Evolutionary conservation across 805 yeast species (phyloP), one percentile per base, ranked within the genome.

Genomic region (Pichia nanzhaoensis): DNA sequence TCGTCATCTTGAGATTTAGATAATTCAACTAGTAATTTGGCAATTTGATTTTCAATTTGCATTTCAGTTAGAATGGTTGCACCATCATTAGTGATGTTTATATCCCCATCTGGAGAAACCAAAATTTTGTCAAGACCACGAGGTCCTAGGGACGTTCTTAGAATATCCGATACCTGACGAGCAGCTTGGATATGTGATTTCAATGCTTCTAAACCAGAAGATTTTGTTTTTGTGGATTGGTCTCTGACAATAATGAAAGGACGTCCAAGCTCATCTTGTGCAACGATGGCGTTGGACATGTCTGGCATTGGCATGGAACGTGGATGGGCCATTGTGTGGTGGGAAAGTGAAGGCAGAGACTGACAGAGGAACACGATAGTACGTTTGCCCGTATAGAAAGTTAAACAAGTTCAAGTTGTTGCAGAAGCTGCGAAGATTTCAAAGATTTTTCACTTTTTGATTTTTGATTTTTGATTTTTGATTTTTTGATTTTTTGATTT

Each of bases 261-360:
- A 67, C 99, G 82, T 18, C 99, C 99, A 90, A 85, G 87, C 67
- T 93, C 99, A 65, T 93, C 99, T 67, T 91, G 99, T 3, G 99
- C 98, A 71, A 93, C 88, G 57, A 93, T 89, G 67, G 99, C 99
- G 60, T 95, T 93, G 55, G 98, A 90, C 76, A 93, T 73, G 65
- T 93, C 99, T 34, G 96, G 96, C 84, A 80, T 75, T 38, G 66
- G 69, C 65, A 68, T 63, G 40, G 50, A 51, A 50, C 54, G 55
- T 41, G 57, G 66, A 21, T 45, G 49, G 7, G 49, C 40, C 46
- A 39, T 41, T 19, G 19, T 41, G 37, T 17, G 10, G 19, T 30
- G 33, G 6, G n/a, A 9, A 5, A 13, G 6, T 14, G 14, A 13
- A 13, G 33, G 9, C 10, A 6, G 28, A 10, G 10, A 24, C 10